These are phyloP conservation scores for Picocystis salinarum DNA, from an alignment of 139 green algal species.

Conservation along the genomic window DNA sequence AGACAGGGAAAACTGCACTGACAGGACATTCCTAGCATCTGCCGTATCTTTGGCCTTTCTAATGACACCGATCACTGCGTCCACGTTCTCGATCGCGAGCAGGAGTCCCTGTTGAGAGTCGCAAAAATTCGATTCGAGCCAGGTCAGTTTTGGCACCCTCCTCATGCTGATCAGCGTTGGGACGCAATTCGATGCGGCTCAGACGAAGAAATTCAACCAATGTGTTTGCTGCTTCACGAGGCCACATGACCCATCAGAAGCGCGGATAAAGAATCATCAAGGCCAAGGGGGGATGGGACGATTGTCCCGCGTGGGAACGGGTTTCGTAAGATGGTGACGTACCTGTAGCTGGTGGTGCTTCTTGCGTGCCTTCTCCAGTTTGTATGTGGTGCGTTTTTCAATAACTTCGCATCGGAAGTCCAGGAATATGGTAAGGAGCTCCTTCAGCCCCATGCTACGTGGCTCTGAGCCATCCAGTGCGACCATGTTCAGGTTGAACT, in stretches of 20 bases:
- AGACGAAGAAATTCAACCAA: too few relatives aligned
- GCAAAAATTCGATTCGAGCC: too few relatives aligned
- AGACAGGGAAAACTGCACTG: slow-evolving; percentile 26
- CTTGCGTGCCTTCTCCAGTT: slow-evolving; percentile 19
- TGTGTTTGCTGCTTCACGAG: too few relatives aligned
- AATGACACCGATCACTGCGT: slow-evolving; percentile 43
- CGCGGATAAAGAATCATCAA: too few relatives aligned
- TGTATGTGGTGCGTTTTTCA: slow-evolving; percentile 23
- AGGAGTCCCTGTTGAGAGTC: slow-evolving; percentile 66
- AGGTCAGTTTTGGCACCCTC: too few relatives aligned
- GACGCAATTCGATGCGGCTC: too few relatives aligned
- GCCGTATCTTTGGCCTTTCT: slow-evolving; percentile 32
- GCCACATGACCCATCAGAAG: too few relatives aligned
- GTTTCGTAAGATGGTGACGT: neutral
- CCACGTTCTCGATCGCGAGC: slow-evolving; percentile 39
- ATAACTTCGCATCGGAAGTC: slow-evolving; percentile 40
- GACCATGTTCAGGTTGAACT: slow-evolving; percentile 69
- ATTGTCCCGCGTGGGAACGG: too few relatives aligned
- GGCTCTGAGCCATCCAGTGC: slow-evolving; percentile 40
- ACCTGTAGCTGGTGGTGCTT: slow-evolving; percentile 1
- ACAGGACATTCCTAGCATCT: slow-evolving; percentile 29
- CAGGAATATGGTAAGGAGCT: slow-evolving; percentile 47
- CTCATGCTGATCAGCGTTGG: too few relatives aligned
- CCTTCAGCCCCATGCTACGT: slow-evolving; percentile 34
- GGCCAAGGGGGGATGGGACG: too few relatives aligned